Evolutionary conservation across 106 monocot genomes (phyloP), one percentile per base, ranked within the genome.

Genomic region (Ottelia alismoides): DNA sequence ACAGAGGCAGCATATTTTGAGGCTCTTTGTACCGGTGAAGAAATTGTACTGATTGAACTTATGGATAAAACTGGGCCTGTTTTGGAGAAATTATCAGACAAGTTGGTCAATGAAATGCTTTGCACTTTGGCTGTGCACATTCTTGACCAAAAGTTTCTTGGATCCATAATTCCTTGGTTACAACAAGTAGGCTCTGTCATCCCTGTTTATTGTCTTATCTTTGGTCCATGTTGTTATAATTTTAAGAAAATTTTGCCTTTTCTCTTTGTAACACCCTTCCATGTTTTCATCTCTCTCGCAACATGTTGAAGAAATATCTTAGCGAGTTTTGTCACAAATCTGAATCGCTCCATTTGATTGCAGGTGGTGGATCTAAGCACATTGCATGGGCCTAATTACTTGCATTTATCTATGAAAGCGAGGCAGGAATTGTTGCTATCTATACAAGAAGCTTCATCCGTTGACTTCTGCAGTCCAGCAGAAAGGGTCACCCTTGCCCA

Each of bases 51-150:
- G 45, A 56, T 88, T 58, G 66, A 81, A 46, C 71, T 96, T 51
- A 88, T 96, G 94, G 73, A 85, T 67, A 78, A 57, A 78, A 96
- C 94, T 53, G 84, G 94, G n/a, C 81, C 94, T 30, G 78, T 84
- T 59, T 68, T 96, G 11, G 80, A 96, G 61, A 81, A 61, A 51
- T 52, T 96, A 56, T 84, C 84, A 29, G 31, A 31, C 61, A 72
- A 76, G 49, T 84, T 73, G 6, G 58, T 66, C 25, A 58, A 46
- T 44, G 72, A 67, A 51, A 55, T 96, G 64, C 61, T 96, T 30
- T 60, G 63, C 25, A 63, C 56, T 46, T 31, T 96, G 49, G 68
- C 70, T 19, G 51, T 63, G 18, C 58, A 72, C 26, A 70, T 84
- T 61, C 52, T 68, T 2, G 75, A 84, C 52, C 65, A 71, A 50